Conservation (phyloP, 1,284 basidiomycete genomes). For the Pulveroboletus sp. region DNA sequence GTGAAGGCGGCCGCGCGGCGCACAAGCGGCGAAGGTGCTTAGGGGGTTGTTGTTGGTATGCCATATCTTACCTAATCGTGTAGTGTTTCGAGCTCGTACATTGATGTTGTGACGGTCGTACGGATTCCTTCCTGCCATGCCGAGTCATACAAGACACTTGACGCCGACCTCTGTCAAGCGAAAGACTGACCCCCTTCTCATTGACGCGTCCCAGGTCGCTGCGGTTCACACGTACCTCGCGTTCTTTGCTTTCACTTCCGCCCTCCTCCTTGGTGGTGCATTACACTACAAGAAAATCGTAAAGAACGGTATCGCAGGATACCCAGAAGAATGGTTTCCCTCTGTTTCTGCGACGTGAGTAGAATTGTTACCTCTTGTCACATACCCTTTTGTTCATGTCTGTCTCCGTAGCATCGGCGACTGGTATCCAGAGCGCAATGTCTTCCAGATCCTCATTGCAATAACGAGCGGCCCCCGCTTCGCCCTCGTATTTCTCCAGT, state of each 20-base stretch:
- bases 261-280: conserved; percentile 67
- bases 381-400: neutral
- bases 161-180: conserved; percentile 3
- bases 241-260: conserved; percentile 67
- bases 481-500: conserved; percentile 73
- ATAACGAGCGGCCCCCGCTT: conserved; percentile 85
- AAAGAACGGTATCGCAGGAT: conserved; percentile 84
- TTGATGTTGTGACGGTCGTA: too few species aligned
- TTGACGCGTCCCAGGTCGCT: conserved; percentile 57
- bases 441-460: conserved; percentile 92
- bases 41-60: too few species aligned
- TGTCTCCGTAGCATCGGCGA: conserved; percentile 75
- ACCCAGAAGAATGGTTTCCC: conserved; percentile 91
- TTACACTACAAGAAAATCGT: conserved; percentile 88
- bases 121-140: too few species aligned
- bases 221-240: conserved; percentile 74
- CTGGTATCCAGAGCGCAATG: conserved; percentile 86
- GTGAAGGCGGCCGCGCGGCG: too few species aligned
- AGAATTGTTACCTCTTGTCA: neutral
- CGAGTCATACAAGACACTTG: conserved; percentile 15
- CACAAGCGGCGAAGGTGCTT: too few species aligned
- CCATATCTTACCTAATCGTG: too few species aligned
- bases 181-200: conserved; percentile 25
- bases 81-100: too few species aligned
- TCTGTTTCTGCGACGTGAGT: conserved; percentile 89